Conservation (phyloP, 2,329 filamentous ascomycete species). For the Neonectria hederae region DNA sequence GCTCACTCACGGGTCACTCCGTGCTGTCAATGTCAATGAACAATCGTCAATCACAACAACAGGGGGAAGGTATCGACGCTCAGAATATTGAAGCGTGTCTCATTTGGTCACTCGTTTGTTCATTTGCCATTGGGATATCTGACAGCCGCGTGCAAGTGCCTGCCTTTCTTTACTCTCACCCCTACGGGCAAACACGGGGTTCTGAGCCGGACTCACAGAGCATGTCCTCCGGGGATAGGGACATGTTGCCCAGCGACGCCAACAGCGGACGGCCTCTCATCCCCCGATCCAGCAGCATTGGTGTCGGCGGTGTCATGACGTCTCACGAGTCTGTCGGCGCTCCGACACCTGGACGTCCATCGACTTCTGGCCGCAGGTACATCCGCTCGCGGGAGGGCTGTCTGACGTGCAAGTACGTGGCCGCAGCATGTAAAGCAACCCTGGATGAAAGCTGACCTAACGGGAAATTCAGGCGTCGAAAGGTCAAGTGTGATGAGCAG, state of each 20-base stretch:
- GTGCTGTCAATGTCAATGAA: neutral
- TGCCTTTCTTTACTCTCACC: neutral
- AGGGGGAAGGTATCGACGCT: constrained; percentile 4
- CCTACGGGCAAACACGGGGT: neutral
- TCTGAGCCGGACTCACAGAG: constrained; percentile 3
- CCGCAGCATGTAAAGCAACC: rapidly evolving
- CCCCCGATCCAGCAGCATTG: constrained; percentile 28
- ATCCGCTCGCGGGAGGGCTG: constrained; percentile 48
- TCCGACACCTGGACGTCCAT: constrained; percentile 25
- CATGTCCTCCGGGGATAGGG: constrained; percentile 20
- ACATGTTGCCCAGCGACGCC: constrained; percentile 15
- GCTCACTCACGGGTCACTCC: constrained; percentile 14
- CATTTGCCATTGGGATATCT: neutral
- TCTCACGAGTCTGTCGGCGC: constrained; percentile 17
- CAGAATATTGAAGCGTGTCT: neutral
- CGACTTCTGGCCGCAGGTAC: constrained; percentile 33
- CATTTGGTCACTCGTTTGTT: neutral
- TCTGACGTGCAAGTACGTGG: constrained; percentile 55
- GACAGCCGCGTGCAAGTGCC: neutral
- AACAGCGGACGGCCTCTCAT: constrained; percentile 32
- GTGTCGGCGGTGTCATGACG: constrained; percentile 11
- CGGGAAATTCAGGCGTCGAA: constrained; percentile 50
- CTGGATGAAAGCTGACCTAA: constrained; percentile 8
- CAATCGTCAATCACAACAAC: constrained; percentile 5
- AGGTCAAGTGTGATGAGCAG: constrained; percentile 62